Conservation (phyloP, 2,329 filamentous ascomycete genomes). For the Calonectria pseudoturangicola region DNA sequence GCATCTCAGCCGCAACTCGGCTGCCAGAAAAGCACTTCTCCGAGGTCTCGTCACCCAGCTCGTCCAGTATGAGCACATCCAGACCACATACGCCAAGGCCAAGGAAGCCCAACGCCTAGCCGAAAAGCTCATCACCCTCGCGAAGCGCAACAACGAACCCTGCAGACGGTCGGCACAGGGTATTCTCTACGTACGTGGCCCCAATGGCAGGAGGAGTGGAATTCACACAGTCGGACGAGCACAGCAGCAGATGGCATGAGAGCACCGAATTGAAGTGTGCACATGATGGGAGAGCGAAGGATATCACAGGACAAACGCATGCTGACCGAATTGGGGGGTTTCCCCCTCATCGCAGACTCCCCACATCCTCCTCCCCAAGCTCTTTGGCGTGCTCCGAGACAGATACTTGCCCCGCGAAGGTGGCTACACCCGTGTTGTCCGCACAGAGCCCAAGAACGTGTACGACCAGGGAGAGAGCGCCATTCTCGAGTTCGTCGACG, state of each 20-base stretch:
- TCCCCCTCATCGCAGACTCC: slow-evolving; percentile 72
- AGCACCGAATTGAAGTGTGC: neutral
- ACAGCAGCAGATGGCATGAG: slow-evolving; percentile 9
- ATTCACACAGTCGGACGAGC: slow-evolving; percentile 11
- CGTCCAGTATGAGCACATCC: slow-evolving; percentile 93
- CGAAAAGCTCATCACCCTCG: slow-evolving; percentile 94
- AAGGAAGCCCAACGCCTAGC: slow-evolving; percentile 96
- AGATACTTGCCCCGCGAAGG: slow-evolving; percentile 88
- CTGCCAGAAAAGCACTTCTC: slow-evolving; percentile 93
- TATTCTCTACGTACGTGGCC: slow-evolving; percentile 86
- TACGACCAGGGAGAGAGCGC: slow-evolving; percentile 91
- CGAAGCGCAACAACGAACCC: slow-evolving; percentile 93
- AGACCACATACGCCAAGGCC: slow-evolving; percentile 96
- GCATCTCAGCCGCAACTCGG: slow-evolving; percentile 88
- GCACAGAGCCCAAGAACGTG: slow-evolving; percentile 90
- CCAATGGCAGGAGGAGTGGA: slow-evolving; percentile 29
- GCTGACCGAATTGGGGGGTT: slow-evolving; percentile 38
- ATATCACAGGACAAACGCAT: neutral
- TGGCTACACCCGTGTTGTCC: slow-evolving; percentile 95
- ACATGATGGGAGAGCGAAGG: neutral
- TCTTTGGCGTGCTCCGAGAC: slow-evolving; percentile 87
- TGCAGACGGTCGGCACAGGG: slow-evolving; percentile 83
- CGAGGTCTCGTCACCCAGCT: slow-evolving; percentile 97
- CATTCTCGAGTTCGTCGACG: slow-evolving; percentile 96
- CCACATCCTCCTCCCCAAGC: slow-evolving; percentile 83